Evolutionary conservation across 768 basidiomycete genomes (phyloP).

Genomic region (Auricularia cornea): DNA sequence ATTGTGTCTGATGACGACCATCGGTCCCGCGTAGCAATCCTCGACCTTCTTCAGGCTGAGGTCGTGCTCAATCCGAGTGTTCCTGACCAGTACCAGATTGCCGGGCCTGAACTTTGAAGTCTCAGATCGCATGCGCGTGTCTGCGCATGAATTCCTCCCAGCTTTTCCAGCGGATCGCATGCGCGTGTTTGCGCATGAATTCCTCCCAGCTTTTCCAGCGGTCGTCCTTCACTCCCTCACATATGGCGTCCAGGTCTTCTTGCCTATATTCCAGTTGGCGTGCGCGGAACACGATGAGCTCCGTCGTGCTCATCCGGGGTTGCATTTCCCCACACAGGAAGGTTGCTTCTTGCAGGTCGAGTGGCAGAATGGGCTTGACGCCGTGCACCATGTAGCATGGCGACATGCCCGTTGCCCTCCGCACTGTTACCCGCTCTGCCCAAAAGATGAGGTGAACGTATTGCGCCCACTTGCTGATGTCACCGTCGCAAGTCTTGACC

Average conservation of each 20-base stretch:
- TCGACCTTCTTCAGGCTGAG: slow-evolving; percentile 21
- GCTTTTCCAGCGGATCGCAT: slow-evolving; percentile 11
- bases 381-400: slow-evolving; percentile 15
- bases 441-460: slow-evolving; percentile 9
- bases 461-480: slow-evolving; percentile 27
- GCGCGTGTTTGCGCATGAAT: slow-evolving; percentile 12
- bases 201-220: slow-evolving; percentile 1
- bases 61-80: slow-evolving; percentile 20
- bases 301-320: slow-evolving; percentile 8
- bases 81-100: slow-evolving; percentile 20
- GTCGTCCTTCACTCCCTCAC: slow-evolving; percentile 4
- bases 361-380: slow-evolving; percentile 22
- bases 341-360: slow-evolving; percentile 27
- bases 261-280: slow-evolving; percentile 8
- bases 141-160: slow-evolving; percentile 11
- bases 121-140: slow-evolving; percentile 12
- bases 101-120: slow-evolving; percentile 22
- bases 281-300: slow-evolving; percentile 12
- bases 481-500: slow-evolving; percentile 26
- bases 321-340: slow-evolving; percentile 14
- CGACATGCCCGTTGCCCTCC: slow-evolving; percentile 8
- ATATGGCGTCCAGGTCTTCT: slow-evolving; percentile 8
- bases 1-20: slow-evolving; percentile 22
- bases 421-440: slow-evolving; percentile 13
- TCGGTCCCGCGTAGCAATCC: slow-evolving; percentile 30